Evolutionary conservation across 2,329 filamentous ascomycete genomes (phyloP).

Genomic region (Pseudopyricularia cyperi): DNA sequence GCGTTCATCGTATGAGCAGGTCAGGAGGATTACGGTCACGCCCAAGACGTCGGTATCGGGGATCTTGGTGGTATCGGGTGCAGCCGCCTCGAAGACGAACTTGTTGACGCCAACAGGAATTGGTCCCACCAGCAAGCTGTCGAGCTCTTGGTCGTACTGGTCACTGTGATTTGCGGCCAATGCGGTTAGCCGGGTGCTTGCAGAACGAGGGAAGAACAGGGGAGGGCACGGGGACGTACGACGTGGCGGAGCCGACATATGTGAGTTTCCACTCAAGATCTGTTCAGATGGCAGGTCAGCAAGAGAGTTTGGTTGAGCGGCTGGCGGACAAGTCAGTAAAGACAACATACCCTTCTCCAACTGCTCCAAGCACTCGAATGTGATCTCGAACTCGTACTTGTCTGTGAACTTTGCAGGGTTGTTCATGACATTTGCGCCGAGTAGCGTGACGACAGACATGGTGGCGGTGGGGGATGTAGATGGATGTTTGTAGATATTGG

Average conservation of each 20-base stretch:
- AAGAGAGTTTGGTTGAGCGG: background rate
- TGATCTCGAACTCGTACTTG: constrained; percentile 95
- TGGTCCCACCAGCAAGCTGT: constrained; percentile 91
- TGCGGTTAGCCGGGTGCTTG: background rate
- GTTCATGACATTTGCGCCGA: constrained; percentile 92
- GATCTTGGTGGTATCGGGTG: constrained; percentile 81
- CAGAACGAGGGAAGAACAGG: background rate
- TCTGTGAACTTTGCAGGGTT: constrained; percentile 91
- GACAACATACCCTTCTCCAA: constrained; percentile 66
- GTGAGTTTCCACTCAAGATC: constrained; percentile 99
- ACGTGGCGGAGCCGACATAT: constrained; percentile 96
- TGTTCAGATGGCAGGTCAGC: constrained; percentile 22
- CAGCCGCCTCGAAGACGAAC: constrained; percentile 92
- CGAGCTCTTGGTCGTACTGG: constrained; percentile 96
- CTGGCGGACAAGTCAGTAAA: background rate
- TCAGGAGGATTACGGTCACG: constrained; percentile 92
- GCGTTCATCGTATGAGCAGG: constrained; percentile 88
- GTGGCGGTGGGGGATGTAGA: constrained; percentile 15
- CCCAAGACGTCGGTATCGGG: constrained; percentile 91
- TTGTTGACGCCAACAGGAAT: constrained; percentile 97
- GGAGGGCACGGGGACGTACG: constrained; percentile 43
- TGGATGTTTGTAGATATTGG: constrained; percentile 1
- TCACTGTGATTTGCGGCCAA: constrained; percentile 39
- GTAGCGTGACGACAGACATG: constrained; percentile 93
- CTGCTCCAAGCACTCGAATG: constrained; percentile 91